Evolutionary conservation across 164 flowering plant species (phyloP).

Genomic region (Warburgia ugandensis): DNA sequence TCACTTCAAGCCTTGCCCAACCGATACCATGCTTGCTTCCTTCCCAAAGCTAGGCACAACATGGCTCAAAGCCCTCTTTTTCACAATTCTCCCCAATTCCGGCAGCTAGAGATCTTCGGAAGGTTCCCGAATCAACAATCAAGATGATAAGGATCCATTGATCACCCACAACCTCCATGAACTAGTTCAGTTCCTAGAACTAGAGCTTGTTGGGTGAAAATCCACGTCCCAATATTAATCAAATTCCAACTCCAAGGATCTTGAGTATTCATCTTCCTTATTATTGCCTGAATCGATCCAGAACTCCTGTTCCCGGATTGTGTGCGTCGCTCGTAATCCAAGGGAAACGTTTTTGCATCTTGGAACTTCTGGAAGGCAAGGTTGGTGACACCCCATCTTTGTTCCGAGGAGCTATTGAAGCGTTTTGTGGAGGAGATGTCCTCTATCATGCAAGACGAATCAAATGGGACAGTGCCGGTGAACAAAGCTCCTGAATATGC

Average conservation of each 20-base stretch:
- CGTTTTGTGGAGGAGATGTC: background rate
- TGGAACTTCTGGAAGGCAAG: background rate
- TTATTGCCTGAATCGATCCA: background rate
- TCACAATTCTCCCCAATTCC: slow-evolving; percentile 1
- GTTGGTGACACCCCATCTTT: background rate
- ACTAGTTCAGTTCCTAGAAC: background rate
- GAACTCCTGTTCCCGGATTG: background rate
- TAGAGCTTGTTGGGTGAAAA: background rate
- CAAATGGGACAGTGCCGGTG: too few species aligned
- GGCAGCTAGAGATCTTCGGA: too few species aligned
- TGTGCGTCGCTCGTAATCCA: background rate
- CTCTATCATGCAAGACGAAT: too few species aligned
- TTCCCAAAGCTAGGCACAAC: background rate
- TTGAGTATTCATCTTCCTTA: background rate
- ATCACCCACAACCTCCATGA: background rate
- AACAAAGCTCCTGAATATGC: too few species aligned
- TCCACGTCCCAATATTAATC: background rate
- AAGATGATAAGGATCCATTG: background rate
- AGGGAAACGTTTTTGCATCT: background rate
- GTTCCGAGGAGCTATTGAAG: background rate
- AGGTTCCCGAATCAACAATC: too few species aligned
- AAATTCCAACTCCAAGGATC: background rate
- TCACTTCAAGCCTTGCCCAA: background rate
- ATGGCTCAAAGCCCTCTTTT: slow-evolving; percentile 5
- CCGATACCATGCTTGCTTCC: background rate